Evolutionary conservation across 2,329 filamentous ascomycete species (phyloP).

Genomic region (Alternaria gansuensis): DNA sequence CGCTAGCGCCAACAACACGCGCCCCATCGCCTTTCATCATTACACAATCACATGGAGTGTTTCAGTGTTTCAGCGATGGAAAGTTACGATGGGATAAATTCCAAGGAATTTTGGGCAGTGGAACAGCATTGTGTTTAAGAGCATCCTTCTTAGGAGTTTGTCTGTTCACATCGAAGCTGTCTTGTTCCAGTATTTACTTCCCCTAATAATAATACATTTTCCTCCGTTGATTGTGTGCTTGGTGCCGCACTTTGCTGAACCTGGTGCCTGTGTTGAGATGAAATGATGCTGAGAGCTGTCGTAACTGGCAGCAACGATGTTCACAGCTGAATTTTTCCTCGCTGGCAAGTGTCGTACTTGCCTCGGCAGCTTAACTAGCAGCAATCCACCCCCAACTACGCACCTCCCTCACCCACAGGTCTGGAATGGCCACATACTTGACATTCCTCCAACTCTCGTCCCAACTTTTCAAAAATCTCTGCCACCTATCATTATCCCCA

Average conservation of each 20-base stretch:
- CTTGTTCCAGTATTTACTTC: not conserved
- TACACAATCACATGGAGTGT: slow-evolving; percentile 1
- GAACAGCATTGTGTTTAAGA: not conserved
- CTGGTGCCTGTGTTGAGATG: too few species aligned
- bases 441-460: not conserved
- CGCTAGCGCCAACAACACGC: slow-evolving; percentile 2
- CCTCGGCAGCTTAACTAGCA: not conserved
- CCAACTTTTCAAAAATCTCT: not conserved
- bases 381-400: not conserved
- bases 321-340: not conserved
- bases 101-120: not conserved
- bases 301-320: not conserved
- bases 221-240: not conserved
- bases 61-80: not conserved
- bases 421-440: not conserved
- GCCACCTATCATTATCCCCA: not conserved
- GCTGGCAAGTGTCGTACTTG: not conserved
- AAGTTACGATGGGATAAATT: not conserved
- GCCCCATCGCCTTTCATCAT: slow-evolving; percentile 1
- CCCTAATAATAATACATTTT: not conserved
- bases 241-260: not conserved
- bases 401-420: not conserved
- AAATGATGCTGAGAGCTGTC: too few species aligned
- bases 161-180: not conserved
- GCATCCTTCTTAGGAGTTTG: not conserved